A percentile compares a stretch with the other conserved stretches of the same genome.
Conservation (phyloP, 352 stramenopile genomes). For the Pythium vanterpoolii region DNA sequence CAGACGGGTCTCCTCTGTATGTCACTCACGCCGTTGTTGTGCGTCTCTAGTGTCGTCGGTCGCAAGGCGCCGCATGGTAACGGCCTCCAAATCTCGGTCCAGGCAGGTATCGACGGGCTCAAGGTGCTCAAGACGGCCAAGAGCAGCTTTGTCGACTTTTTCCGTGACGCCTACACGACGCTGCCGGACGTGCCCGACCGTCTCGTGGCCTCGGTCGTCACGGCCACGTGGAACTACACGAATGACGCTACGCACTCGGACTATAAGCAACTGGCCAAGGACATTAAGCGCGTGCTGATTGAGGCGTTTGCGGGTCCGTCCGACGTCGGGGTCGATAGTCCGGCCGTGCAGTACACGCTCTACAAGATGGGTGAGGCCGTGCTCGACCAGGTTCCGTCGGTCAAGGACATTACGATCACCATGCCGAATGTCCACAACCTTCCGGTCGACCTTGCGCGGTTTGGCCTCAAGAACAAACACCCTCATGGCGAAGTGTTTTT, state of each 20-base stretch:
- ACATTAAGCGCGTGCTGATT: slow-evolving; percentile 67
- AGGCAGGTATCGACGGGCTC: slow-evolving; percentile 58
- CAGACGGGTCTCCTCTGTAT: not conserved
- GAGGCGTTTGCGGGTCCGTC: slow-evolving; percentile 76
- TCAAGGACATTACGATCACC: slow-evolving; percentile 73
- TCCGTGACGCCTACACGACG: slow-evolving; percentile 78
- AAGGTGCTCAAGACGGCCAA: slow-evolving; percentile 90
- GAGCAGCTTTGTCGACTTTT: slow-evolving; percentile 85
- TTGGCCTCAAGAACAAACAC: slow-evolving; percentile 84
- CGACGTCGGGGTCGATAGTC: slow-evolving; percentile 69
- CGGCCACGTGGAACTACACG: slow-evolving; percentile 74
- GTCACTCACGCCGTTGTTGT: not conserved
- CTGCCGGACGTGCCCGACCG: slow-evolving; percentile 73
- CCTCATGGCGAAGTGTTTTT: slow-evolving; percentile 87
- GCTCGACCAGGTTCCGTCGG: slow-evolving; percentile 54
- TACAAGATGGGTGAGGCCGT: slow-evolving; percentile 87
- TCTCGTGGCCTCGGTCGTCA: slow-evolving; percentile 73
- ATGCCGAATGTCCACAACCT: slow-evolving; percentile 91
- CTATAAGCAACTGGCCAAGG: slow-evolving; percentile 40
- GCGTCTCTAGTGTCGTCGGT: slow-evolving; percentile 36
- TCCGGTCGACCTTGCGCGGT: slow-evolving; percentile 78
- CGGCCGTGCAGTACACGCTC: slow-evolving; percentile 80
- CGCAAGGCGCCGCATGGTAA: slow-evolving; percentile 38
- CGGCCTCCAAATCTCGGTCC: slow-evolving; percentile 40
- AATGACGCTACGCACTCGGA: slow-evolving; percentile 30